Percentiles rank a stretch among this genome's conserved stretches.
phyloP scores from a whole-genome alignment of 495 filamentous ascomycete genomes.

The Penicillium fimorum region DNA sequence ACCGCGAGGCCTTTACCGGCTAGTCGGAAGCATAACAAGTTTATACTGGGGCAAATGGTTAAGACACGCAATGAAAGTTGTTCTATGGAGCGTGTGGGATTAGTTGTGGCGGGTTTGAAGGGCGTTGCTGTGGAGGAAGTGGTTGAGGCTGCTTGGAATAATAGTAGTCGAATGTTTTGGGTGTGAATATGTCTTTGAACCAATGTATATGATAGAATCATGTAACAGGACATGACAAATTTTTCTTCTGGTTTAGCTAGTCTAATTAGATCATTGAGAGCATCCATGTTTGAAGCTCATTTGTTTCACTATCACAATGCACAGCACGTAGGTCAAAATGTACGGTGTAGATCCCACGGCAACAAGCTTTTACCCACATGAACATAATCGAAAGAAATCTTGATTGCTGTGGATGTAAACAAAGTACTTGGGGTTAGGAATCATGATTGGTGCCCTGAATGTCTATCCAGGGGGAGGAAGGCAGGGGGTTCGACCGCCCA shows the following conservation, averaged over 20 bases:
- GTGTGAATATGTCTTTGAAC: slow-evolving; percentile 6
- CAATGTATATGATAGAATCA: background rate
- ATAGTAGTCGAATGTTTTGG: slow-evolving; percentile 35
- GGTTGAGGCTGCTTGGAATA: slow-evolving; percentile 28
- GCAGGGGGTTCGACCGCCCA: background rate
- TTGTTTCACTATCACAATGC: background rate
- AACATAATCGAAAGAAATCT: background rate
- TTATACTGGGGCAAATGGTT: slow-evolving; percentile 30
- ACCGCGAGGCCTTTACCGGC: slow-evolving; percentile 20
- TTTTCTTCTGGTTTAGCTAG: background rate
- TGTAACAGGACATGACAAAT: background rate
- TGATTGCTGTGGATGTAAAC: background rate
- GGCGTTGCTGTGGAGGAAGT: slow-evolving; percentile 27
- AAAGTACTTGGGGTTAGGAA: background rate
- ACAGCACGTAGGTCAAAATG: background rate
- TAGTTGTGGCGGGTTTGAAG: slow-evolving; percentile 34
- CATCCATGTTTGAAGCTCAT: background rate
- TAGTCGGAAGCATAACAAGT: slow-evolving; percentile 30
- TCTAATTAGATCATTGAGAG: background rate
- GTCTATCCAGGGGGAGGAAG: slow-evolving; percentile 8
- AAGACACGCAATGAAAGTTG: slow-evolving; percentile 36
- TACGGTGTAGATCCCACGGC: background rate
- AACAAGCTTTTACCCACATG: background rate
- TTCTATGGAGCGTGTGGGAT: slow-evolving; percentile 29
- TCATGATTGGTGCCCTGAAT: slow-evolving; percentile 4